These are phyloP conservation scores for Linnemannia exigua DNA, from an alignment of 192 early-diverging fungal genomes.

Conservation along the genomic window DNA sequence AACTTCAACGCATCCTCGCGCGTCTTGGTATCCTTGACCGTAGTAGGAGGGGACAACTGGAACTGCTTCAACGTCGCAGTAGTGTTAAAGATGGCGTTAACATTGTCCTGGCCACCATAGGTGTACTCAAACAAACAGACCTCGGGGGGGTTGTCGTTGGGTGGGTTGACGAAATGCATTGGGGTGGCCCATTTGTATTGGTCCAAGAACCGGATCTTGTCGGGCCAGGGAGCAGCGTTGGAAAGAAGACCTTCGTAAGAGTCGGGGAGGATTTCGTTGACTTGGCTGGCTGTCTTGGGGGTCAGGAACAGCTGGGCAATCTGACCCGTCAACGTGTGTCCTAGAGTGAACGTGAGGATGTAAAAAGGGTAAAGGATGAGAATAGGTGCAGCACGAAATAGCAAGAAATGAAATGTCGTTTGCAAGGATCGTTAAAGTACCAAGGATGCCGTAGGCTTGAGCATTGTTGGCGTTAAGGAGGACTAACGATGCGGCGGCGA, in stretches of 20 bases:
- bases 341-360: slow-evolving; percentile 3
- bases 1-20: slow-evolving; percentile 56
- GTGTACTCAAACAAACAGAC: slow-evolving; percentile 36
- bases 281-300: slow-evolving; percentile 20
- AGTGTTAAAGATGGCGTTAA: slow-evolving; percentile 60
- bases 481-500: slow-evolving; percentile 21
- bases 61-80: slow-evolving; percentile 45
- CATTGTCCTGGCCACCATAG: slow-evolving; percentile 34
- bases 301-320: slow-evolving; percentile 61
- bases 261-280: slow-evolving; percentile 32
- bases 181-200: slow-evolving; percentile 40
- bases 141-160: slow-evolving; percentile 54
- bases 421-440: background rate
- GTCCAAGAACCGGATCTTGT: slow-evolving; percentile 19
- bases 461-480: slow-evolving; percentile 23
- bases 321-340: slow-evolving; percentile 55
- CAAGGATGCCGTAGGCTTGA: slow-evolving; percentile 30
- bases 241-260: slow-evolving; percentile 51
- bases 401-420: background rate
- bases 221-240: slow-evolving; percentile 31
- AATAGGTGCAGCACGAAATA: background rate
- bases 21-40: background rate
- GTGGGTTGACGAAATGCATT: slow-evolving; percentile 51
- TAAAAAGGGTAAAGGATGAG: background rate
- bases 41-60: slow-evolving; percentile 30